Evolutionary conservation across 1,139 yeast genomes (phyloP), one percentile per base, ranked within the genome.

Genomic region (Diutina catenulata): DNA sequence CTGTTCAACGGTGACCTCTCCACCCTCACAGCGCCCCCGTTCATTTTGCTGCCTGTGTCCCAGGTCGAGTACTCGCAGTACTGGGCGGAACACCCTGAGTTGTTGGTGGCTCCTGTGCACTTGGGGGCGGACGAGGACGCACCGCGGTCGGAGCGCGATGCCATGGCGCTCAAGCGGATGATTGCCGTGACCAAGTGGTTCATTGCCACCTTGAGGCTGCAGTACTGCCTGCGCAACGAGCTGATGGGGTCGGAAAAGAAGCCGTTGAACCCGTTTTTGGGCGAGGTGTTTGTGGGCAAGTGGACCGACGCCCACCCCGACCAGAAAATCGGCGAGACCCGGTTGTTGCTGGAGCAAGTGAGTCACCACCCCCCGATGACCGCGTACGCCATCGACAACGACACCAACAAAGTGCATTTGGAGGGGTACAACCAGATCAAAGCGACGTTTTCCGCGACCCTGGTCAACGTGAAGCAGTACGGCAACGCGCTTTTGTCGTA

Each of bases 21-120:
- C 14, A 79, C 95, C 2, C 64, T 91, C 52, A 87, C 98, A 2
- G 98, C 98, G 2, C 98, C 98, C 21, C 96, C 98, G n/a, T 91
- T 91, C 60, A 91, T 91, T 49, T 68, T 91, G 45, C 84, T 95
- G 8, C 88, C 95, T 20, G 80, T 83, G 6, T 88, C 97, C 3
- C 68, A 86, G 49, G 76, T 77, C 22, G 98, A 91, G 61, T 91
- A 83, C 60, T 81, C 95, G 14, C 91, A 84, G 56, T 91, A 86
- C 56, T 81, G 93, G 94, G 81, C 88, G 37, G 95, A 87, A 57
- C 91, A 83, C 54, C 87, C 91, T 13, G 88, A 84, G 47, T 68
- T 87, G 45, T 72, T 91, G 43, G 59, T 86, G 42, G 91, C 74
- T 33, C 87, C 96, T 27, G 68, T 66, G 45, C 64, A 66, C 42